Base-by-base conservation (phyloP, 768 basidiomycete genomes). In the Suillus paluster region DNA sequence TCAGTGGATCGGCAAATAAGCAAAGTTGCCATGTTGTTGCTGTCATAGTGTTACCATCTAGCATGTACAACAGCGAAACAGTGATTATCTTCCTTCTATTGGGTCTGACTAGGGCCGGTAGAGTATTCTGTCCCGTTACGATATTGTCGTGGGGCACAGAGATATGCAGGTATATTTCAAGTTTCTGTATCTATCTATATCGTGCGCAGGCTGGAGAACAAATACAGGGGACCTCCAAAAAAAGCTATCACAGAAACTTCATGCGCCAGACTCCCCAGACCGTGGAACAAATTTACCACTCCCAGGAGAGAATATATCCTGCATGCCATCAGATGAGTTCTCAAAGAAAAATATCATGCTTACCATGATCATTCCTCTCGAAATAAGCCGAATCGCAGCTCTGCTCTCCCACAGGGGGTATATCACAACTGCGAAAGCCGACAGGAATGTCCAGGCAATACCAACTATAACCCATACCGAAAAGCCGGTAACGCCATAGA, bases 331-430 rank as follows among this genome's bases (percentile, higher is more conserved):
- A 49, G 19, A 46, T 25, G 21, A 58, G 42, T 11, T 30, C 57
- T 6, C 15, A 33, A 38, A 21, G 46, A 38, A 17, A 34, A 27
- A 50, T 4, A 2, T 17, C 23, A 41, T 11, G 14, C 59, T 56
- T 44, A 89, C 92, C 83, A 87, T 92, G 65, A 86, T 65, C 45
- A 94, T 76, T 8, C 93, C 92, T 53, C 71, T 73, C 27, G 64
- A 38, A 54, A 96, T 91, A 71, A 84, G 75, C 7, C 15, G 39
- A 50, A 98, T 70, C 0, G 91, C 92, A 5, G 64, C 78, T 45
- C 92, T 79, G 58, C 91, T 93, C 79, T 98, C 95, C 77, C 83
- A 97, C 5, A 97, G 77, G 21, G 95, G 95, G 68, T 94, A 94
- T 15, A 97, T 25, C 21, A 96, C 92, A 46, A 94, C 92, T 8